Percentiles rank a stretch among this genome's conserved stretches.
Conservation (phyloP, 176 grass and related monocot genomes). For the Carex parvula region DNA sequence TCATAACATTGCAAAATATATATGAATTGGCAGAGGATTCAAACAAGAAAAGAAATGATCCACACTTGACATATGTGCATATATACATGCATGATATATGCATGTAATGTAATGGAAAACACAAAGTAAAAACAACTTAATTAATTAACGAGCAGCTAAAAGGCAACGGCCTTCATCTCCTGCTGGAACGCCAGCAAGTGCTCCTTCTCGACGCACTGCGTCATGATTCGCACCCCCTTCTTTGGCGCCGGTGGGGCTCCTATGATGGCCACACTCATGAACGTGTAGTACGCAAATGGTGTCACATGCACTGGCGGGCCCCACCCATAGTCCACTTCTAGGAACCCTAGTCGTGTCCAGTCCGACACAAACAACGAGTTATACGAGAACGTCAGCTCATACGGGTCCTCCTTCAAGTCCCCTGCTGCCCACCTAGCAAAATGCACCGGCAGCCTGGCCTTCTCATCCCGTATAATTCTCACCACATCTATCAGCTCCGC, state of each 20-base stretch:
- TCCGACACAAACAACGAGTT: constrained; percentile 80
- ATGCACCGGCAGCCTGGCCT: constrained; percentile 39
- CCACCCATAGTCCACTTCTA: constrained; percentile 83
- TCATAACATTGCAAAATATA: no score
- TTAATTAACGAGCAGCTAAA: not conserved
- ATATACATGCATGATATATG: not conserved
- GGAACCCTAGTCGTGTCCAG: constrained; percentile 66
- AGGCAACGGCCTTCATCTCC: constrained; percentile 43
- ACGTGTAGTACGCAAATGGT: constrained; percentile 57
- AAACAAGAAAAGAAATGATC: no score
- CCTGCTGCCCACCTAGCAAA: constrained; percentile 67
- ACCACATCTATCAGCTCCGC: constrained; percentile 52
- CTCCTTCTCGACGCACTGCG: constrained; percentile 72
- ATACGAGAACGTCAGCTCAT: constrained; percentile 61
- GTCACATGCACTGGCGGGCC: constrained; percentile 50
- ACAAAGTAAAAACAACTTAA: not conserved
- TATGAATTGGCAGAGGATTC: no score
- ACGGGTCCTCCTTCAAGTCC: constrained; percentile 48
- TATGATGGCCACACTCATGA: constrained; percentile 81
- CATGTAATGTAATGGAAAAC: not conserved
- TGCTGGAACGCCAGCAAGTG: constrained; percentile 56
- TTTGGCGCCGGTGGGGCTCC: constrained; percentile 55
- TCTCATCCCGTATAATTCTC: constrained; percentile 54
- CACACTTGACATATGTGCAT: not conserved
- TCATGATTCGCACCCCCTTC: constrained; percentile 62